Evolutionary conservation across 225 moss, liverwort and hornwort species (phyloP).

Genomic region (Physcomitrium patens): DNA sequence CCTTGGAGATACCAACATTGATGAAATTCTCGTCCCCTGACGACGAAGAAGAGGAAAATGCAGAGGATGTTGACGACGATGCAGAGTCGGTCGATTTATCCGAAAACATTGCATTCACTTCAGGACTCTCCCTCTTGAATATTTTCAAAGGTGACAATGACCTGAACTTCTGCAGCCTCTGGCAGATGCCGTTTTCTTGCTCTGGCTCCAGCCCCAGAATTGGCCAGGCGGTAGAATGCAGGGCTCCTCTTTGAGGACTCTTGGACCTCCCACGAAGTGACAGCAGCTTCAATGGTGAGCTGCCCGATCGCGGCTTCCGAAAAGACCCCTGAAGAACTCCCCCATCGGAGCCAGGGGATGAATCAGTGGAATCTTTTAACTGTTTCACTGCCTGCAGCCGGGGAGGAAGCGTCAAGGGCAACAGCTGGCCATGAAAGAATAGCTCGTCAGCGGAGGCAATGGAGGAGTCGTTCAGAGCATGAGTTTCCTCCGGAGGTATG

Average conservation of each 20-base stretch:
- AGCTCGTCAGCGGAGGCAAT: conserved; percentile 60
- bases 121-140: conserved; percentile 46
- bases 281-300: conserved; percentile 33
- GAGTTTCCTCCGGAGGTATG: conserved; percentile 22
- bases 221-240: conserved; percentile 28
- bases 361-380: conserved; percentile 26
- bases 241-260: conserved; percentile 43
- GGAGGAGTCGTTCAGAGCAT: conserved; percentile 24
- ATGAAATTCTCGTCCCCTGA: conserved; percentile 38
- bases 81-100: conserved; percentile 35
- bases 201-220: conserved; percentile 16
- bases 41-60: conserved; percentile 29
- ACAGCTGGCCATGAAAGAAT: conserved; percentile 61
- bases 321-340: conserved; percentile 34
- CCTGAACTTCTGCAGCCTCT: conserved; percentile 41
- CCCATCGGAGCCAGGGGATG: conserved; percentile 17
- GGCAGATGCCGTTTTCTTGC: conserved; percentile 5
- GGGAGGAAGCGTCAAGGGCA: conserved; percentile 59
- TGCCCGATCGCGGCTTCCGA: conserved; percentile 32
- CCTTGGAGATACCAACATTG: conserved; percentile 27
- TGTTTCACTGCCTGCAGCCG: conserved; percentile 57
- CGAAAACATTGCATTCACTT: conserved; percentile 33
- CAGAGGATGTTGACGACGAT: conserved; percentile 36
- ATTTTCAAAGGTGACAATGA: conserved; percentile 57
- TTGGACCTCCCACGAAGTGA: conserved; percentile 44